phyloP scores from a whole-genome alignment of 2,329 filamentous ascomycete species.

The Phyllosticta ampelicida region DNA sequence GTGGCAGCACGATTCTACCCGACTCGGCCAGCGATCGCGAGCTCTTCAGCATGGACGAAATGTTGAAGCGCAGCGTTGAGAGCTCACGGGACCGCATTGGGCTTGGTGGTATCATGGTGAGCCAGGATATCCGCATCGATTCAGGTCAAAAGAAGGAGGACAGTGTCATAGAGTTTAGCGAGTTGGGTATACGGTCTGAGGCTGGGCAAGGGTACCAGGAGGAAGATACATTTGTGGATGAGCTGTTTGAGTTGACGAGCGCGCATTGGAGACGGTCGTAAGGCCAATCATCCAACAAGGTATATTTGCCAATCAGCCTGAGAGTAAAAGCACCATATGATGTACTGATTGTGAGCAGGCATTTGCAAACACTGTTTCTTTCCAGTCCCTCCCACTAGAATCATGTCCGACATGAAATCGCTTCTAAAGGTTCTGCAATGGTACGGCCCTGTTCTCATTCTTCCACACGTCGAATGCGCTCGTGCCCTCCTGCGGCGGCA shows the following conservation, averaged over 20 bases:
- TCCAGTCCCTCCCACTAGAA: not conserved
- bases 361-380: not conserved
- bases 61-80: conserved; percentile 5
- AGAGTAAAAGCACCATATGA: no score
- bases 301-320: no score
- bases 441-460: conserved; percentile 14
- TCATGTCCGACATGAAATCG: not conserved
- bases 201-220: conserved; percentile 27
- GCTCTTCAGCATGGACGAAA: conserved; percentile 11
- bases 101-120: conserved; percentile 31
- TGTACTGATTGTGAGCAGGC: not conserved
- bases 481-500: conserved; percentile 24
- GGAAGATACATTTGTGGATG: conserved; percentile 32
- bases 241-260: conserved; percentile 21
- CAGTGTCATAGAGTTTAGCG: conserved; percentile 19
- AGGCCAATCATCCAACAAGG: not conserved
- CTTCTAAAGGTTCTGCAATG: not conserved
- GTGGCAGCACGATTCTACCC: conserved; percentile 15
- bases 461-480: conserved; percentile 24
- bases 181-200: conserved; percentile 24
- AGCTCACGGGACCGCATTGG: conserved; percentile 12
- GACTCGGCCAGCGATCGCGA: conserved; percentile 14
- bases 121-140: conserved; percentile 22
- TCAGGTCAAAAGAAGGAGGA: conserved; percentile 16
- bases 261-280: conserved; percentile 14